Base-by-base conservation (phyloP, 495 filamentous ascomycete species). In the Penicillium pulvis region DNA sequence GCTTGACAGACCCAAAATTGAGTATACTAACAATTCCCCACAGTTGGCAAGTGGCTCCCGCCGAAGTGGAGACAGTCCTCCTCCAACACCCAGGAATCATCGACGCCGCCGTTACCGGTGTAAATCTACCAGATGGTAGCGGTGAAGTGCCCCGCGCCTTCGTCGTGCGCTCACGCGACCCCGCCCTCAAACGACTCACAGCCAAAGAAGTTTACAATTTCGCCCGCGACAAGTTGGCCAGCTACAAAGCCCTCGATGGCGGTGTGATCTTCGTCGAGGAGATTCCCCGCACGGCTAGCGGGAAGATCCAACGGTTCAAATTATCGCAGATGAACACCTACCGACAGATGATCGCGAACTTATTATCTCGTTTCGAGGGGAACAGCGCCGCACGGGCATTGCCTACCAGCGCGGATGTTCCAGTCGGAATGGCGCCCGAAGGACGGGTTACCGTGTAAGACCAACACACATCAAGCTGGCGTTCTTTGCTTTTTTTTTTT, bases 51-150 rank as follows among this genome's bases (percentile, higher is more conserved):
- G 90, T 97, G 4, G 89, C 91, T 2, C 92, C 92, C 0, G 90
- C 92, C 0, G 92, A 97, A 75, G 73, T 97, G 1, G 93, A 97
- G 67, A 85, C 82, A 0, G 70, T 93, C 1, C 79, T 97, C 5
- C 77, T 96, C 3, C 83, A 86, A 20, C 86, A 89, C 56, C 84
- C 84, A 3, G 77, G 80, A 0, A 81, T 96, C 42, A 67, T 74
- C 28, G 90, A 97, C 68, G 90, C 82, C 0, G 92, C 88, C 0
- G 90, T 97, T 10, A 85, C 93, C 8, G 91, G 92, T 0, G 82
- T 93, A 26, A 81, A 78, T 6, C 58, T 65, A 10, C 69, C 65
- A 19, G 68, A 77, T 41, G 80, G 81, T 7, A 83, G 80, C 56
- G 84, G 84, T 51, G 90, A 93, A 65, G 65, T 86, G 7, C 90